Conservation (phyloP, 208 protist genomes). For the Acanthamoeba quina region DNA sequence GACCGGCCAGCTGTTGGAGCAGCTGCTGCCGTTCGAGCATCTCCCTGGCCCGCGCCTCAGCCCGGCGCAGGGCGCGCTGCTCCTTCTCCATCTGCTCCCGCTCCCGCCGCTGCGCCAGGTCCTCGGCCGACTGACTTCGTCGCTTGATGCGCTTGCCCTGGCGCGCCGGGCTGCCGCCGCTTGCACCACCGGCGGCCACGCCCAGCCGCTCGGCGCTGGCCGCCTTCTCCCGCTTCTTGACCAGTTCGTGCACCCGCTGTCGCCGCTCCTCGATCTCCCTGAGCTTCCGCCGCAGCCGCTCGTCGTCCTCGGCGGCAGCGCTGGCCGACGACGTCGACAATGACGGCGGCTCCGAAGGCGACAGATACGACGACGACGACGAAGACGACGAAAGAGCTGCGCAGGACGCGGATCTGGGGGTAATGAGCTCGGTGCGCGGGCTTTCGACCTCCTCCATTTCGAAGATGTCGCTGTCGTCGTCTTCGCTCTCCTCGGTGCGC, state of each 20-base stretch:
- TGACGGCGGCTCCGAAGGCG: too few relatives aligned
- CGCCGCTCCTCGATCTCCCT: conserved; percentile 39
- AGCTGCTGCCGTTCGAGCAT: conserved; percentile 19
- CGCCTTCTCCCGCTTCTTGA: not conserved
- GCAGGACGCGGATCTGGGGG: too few relatives aligned
- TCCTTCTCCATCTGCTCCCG: conserved; percentile 24
- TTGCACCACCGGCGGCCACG: not conserved
- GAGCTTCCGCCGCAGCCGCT: conserved; percentile 30
- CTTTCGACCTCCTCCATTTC: conserved; percentile 47
- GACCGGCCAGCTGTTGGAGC: not conserved
- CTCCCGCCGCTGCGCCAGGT: not conserved
- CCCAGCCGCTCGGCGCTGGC: not conserved
- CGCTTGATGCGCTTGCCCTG: not conserved
- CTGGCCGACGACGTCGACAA: too few relatives aligned
- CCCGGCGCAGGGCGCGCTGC: not conserved
- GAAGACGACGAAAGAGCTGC: not conserved
- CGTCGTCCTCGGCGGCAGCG: not conserved
- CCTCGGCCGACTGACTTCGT: not conserved
- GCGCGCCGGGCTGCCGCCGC: not conserved
- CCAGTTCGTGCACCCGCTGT: not conserved
- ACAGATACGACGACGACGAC: too few relatives aligned
- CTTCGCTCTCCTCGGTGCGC: not conserved
- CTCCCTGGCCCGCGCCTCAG: not conserved
- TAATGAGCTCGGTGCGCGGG: not conserved
- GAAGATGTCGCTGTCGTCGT: not conserved